Base-by-base conservation (phyloP, 2,329 filamentous ascomycete genomes). In the Ophiostoma perfectum region DNA sequence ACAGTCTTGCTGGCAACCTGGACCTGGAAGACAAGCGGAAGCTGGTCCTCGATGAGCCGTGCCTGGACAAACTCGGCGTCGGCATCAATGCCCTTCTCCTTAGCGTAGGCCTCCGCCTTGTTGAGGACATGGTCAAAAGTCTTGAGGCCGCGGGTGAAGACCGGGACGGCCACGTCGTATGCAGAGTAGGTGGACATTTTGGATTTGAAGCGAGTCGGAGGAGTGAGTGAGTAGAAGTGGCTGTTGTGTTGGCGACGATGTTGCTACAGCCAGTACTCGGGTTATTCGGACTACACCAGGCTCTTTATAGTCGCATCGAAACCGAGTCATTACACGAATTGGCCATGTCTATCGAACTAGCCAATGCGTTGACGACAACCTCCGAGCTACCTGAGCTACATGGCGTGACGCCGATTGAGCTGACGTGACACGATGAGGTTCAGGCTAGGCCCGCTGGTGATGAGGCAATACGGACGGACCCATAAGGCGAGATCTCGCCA, bases 11-110 rank as follows among this genome's bases (percentile, higher is more conserved):
- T 75, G 14, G 74, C 74, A 64, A 72, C 72, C 64, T 76, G 74
- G 9, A 80, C 73, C 67, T 80, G 78, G 72, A 77, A 78, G n/a
- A 67, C 70, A n/a, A 80, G 73, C 6, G 78, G 77, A 1, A 72
- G 67, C 75, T 79, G 78, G 73, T 79, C 78, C 4, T 74, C 74
- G 42, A 73, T 68, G 1, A 80, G 73, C 5, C 73, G 73, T 11
- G 75, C 72, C 9, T 70, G 42, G 44, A 73, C 66, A 55, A 75
- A 74, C 4, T 62, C 70, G 14, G 72, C 66, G 60, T 74, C 72
- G 64, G 69, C 70, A 49, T 75, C 73, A 55, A 75, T 16, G 38
- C 72, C 72, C 58, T 75, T 74, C n/a, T 73, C 73, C 65, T 76
- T 74, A 63, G 75, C 73, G 63, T 76, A 72, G 39, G 71, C 69